Evolutionary conservation across 2,329 filamentous ascomycete genomes (phyloP).

Genomic region (Penicillium fuscoglaucum): DNA sequence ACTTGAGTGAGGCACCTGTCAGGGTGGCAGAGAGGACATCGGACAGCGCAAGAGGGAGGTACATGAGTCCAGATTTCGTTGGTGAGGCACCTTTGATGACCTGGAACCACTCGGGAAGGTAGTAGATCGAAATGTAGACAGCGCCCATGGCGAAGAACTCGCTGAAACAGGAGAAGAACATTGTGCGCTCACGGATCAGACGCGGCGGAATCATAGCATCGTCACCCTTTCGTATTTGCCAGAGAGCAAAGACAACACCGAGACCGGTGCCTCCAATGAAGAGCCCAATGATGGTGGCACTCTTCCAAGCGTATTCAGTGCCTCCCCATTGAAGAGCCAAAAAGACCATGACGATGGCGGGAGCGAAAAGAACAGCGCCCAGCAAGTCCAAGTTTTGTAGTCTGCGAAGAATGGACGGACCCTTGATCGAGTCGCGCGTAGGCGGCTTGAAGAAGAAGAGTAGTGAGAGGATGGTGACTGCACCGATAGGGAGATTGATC

Average conservation of each 20-base stretch:
- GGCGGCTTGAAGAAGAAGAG: neutral
- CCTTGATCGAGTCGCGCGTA: neutral
- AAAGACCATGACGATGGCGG: neutral
- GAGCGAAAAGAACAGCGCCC: neutral
- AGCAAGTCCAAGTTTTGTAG: neutral
- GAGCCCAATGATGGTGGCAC: neutral
- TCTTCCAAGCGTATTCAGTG: slow-evolving; percentile 1
- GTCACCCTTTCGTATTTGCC: neutral
- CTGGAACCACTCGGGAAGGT: slow-evolving; percentile 16
- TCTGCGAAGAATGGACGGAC: neutral
- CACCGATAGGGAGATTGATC: neutral
- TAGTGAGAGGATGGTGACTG: neutral
- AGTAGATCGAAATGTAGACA: slow-evolving; percentile 6
- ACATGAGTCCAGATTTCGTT: neutral
- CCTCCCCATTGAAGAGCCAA: slow-evolving; percentile 4
- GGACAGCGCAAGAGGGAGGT: neutral
- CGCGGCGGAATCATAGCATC: neutral
- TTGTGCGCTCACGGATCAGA: neutral
- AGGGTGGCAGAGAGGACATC: neutral
- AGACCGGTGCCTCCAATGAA: neutral
- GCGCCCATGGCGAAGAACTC: slow-evolving; percentile 12
- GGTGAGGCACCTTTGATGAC: slow-evolving; percentile 8
- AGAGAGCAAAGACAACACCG: neutral
- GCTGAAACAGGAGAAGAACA: slow-evolving; percentile 2
- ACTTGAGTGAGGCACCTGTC: neutral